Conservation (phyloP, 306 rosid species). For the Pyrus betulifolia region DNA sequence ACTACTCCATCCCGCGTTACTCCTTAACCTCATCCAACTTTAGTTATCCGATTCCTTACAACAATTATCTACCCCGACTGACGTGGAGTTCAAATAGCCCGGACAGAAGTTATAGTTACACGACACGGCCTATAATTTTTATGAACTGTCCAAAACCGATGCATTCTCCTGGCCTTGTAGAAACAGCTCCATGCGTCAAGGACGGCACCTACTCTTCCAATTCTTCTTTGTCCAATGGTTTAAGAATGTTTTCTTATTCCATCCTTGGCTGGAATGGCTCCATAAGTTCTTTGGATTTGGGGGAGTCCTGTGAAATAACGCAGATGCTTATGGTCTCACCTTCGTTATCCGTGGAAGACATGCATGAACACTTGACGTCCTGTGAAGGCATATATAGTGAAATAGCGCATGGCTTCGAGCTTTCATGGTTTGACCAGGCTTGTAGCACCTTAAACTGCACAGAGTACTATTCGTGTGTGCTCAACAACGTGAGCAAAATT, state of each 20-base stretch:
- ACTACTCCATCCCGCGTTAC: background rate
- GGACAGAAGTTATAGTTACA: too few relatives aligned
- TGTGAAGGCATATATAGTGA: background rate
- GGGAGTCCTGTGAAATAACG: background rate
- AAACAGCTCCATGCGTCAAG: background rate
- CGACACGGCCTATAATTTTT: background rate
- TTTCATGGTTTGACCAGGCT: background rate
- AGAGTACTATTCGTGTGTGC: too few relatives aligned
- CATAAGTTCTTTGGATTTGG: background rate
- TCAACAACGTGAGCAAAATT: too few relatives aligned
- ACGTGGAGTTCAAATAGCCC: too few relatives aligned
- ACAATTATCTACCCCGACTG: accelerated
- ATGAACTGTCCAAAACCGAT: background rate
- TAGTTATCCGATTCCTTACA: background rate
- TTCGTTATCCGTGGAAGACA: accelerated
- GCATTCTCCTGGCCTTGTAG: background rate
- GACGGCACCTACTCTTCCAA: background rate
- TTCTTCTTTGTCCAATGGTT: background rate
- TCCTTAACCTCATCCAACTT: background rate
- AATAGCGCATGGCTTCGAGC: constrained; percentile 8
- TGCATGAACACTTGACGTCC: background rate
- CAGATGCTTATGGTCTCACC: background rate
- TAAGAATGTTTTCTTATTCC: background rate
- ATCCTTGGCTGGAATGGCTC: background rate
- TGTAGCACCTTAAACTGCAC: too few relatives aligned